A percentile compares a stretch with the other conserved stretches of the same genome.
Evolutionary conservation across 306 rosid genomes (phyloP).

Genomic region (Citrullus mucosospermus): DNA sequence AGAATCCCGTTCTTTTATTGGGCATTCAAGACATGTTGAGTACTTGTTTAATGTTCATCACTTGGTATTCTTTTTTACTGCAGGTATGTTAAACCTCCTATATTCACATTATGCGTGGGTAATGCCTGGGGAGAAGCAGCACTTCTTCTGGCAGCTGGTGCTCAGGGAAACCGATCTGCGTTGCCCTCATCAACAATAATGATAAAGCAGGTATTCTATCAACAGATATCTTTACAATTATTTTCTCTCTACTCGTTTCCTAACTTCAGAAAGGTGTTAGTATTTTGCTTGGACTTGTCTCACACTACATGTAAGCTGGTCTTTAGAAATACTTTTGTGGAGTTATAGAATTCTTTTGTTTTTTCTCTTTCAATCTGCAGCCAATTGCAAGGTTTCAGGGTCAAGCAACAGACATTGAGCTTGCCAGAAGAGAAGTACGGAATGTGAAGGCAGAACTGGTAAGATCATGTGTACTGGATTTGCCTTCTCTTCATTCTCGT

Average conservation of each 20-base stretch:
- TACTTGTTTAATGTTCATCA: background rate
- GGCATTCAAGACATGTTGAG: background rate
- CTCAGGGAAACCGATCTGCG: conserved; percentile 91
- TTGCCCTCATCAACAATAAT: conserved; percentile 91
- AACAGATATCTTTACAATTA: background rate
- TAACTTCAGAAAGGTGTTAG: background rate
- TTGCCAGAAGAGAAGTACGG: conserved; percentile 70
- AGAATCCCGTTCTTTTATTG: background rate
- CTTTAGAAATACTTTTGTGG: background rate
- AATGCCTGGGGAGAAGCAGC: conserved; percentile 99
- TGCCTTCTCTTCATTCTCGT: background rate
- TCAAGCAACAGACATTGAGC: conserved; percentile 77
- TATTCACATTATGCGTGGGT: conserved; percentile 90
- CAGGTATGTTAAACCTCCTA: conserved; percentile 79
- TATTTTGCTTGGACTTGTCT: background rate
- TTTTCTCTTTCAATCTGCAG: conserved; percentile 30
- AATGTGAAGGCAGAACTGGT: conserved; percentile 74
- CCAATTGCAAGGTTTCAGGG: conserved; percentile 94
- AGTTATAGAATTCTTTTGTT: background rate
- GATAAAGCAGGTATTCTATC: conserved; percentile 64
- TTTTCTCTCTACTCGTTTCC: background rate
- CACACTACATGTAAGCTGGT: background rate
- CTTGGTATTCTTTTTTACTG: conserved; percentile 8
- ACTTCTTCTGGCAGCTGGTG: conserved; percentile 91
- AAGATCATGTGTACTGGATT: conserved; percentile 13